Evolutionary conservation across 2,329 filamentous ascomycete species (phyloP).

Genomic region (Amphichorda felina): DNA sequence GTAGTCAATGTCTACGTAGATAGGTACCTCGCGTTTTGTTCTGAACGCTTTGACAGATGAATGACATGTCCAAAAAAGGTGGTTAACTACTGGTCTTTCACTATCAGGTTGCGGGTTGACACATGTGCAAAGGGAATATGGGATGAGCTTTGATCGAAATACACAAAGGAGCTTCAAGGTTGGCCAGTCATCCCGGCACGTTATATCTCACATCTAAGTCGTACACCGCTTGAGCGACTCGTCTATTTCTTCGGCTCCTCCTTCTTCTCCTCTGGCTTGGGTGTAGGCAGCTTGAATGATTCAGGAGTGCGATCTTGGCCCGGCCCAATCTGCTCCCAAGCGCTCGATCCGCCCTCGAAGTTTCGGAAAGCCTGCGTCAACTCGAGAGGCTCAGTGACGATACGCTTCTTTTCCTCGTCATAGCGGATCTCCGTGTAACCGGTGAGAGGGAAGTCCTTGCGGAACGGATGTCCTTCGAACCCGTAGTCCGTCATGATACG

Average conservation of each 20-base stretch:
- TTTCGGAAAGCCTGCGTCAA: conserved; percentile 97
- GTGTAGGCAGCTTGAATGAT: conserved; percentile 84
- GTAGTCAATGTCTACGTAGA: no score
- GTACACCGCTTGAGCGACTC: conserved; percentile 15
- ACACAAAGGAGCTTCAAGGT: neutral
- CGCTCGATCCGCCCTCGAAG: conserved; percentile 78
- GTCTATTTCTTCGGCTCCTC: conserved; percentile 85
- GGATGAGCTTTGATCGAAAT: no score
- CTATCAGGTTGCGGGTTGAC: no score
- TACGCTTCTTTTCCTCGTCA: conserved; percentile 99
- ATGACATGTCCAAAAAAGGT: no score
- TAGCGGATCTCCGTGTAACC: conserved; percentile 97
- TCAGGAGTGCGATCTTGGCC: conserved; percentile 75
- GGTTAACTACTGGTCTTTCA: no score
- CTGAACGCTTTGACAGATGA: no score
- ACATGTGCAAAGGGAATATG: no score
- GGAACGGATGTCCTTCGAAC: conserved; percentile 91
- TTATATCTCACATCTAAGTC: conserved; percentile 8
- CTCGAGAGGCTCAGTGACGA: conserved; percentile 94
- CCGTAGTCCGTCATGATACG: conserved; percentile 99
- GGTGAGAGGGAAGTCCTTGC: conserved; percentile 96
- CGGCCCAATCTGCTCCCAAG: conserved; percentile 53
- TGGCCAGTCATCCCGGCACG: neutral
- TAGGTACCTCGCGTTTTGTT: no score
- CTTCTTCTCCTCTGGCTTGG: conserved; percentile 87